These are phyloP conservation scores for Micractinium conductrix DNA, from an alignment of 139 green algal genomes.

Conservation along the genomic window DNA sequence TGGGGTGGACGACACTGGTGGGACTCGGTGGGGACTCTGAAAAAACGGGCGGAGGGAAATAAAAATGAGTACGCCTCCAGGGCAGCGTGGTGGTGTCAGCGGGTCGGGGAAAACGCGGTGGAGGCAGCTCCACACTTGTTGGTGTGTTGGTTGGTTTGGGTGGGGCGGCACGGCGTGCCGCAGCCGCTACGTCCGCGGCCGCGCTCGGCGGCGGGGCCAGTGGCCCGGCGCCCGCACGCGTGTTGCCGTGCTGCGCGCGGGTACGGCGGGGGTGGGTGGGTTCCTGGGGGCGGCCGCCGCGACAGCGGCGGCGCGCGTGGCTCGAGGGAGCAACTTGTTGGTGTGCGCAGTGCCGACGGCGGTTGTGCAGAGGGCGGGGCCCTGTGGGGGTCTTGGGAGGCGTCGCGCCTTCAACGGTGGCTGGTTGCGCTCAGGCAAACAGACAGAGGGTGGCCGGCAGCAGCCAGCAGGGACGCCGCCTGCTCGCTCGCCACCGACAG, in stretches of 20 bases:
- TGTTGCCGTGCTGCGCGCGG: neutral
- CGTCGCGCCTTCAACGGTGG: no score
- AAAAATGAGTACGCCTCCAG: constrained; percentile 22
- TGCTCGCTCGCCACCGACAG: neutral
- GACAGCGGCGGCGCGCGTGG: neutral
- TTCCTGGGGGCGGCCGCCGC: neutral
- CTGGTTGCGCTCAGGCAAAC: neutral
- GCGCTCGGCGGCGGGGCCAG: neutral
- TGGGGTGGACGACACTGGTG: neutral
- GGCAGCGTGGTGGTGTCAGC: neutral
- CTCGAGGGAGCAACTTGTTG: neutral
- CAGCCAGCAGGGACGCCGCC: neutral
- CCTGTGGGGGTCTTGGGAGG: neutral
- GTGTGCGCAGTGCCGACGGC: neutral
- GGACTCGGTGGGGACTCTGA: neutral
- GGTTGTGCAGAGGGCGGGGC: neutral
- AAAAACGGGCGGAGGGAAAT: neutral
- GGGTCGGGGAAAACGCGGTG: neutral
- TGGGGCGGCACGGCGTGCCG: neutral
- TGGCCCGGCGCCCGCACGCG: neutral
- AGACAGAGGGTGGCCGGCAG: neutral
- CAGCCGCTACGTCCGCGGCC: neutral
- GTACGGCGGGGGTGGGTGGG: neutral
- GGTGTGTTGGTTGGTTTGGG: constrained; percentile 21
- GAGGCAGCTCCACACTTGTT: constrained; percentile 21